Percentiles rank a stretch among this genome's conserved stretches.
Evolutionary conservation across 2,329 filamentous ascomycete genomes (phyloP).

Genomic region (Albifimbria verrucaria): DNA sequence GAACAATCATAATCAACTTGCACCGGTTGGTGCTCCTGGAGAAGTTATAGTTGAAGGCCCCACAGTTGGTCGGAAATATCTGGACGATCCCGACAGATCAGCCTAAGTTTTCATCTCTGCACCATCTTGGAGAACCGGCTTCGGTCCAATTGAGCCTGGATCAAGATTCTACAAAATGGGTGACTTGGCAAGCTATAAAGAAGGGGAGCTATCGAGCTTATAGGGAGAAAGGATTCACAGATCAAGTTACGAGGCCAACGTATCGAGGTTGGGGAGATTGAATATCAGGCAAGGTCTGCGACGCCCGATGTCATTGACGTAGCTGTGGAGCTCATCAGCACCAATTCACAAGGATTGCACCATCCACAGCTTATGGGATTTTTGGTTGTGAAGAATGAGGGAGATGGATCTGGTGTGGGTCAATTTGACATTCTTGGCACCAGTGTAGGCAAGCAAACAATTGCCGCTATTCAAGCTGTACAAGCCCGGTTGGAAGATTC

Average conservation of each 20-base stretch:
- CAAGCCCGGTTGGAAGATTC: background rate
- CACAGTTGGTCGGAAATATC: background rate
- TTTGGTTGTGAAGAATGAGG: background rate
- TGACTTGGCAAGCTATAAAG: conserved; percentile 16
- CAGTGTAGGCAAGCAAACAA: background rate
- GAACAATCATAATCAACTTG: background rate
- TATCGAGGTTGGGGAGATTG: conserved; percentile 34
- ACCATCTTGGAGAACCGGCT: conserved; percentile 15
- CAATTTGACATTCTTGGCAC: background rate
- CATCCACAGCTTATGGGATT: background rate
- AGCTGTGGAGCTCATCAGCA: background rate
- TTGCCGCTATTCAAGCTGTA: background rate
- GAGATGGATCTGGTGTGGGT: background rate
- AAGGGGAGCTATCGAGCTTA: conserved; percentile 30
- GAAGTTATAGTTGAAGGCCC: background rate
- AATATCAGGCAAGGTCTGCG: background rate
- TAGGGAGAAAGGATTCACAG: conserved; percentile 50
- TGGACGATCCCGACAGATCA: conserved; percentile 10
- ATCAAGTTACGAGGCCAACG: conserved; percentile 53
- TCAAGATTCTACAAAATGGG: conserved; percentile 10
- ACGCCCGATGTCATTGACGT: background rate
- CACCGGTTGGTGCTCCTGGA: background rate
- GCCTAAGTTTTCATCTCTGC: conserved; percentile 23
- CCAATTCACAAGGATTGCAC: background rate
- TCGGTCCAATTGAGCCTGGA: conserved; percentile 16